A percentile compares a stretch with the other conserved stretches of the same genome.
These are phyloP conservation scores for Eucalyptus grandis DNA, from an alignment of 345 rosid genomes.

Conservation along the genomic window DNA sequence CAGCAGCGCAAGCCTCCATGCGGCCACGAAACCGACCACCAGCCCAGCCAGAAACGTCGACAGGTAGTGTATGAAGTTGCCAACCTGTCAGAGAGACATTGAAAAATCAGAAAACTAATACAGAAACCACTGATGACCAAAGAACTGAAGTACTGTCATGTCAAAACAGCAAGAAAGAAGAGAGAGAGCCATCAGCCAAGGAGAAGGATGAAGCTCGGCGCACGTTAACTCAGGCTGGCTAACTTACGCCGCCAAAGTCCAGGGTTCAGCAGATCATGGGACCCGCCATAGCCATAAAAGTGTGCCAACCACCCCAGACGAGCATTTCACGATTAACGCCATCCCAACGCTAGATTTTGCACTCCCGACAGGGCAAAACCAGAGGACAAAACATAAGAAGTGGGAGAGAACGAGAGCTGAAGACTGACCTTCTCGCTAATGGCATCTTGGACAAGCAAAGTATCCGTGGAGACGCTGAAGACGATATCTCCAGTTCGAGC, in stretches of 20 bases:
- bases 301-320: conserved; percentile 3
- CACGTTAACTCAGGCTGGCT: conserved; percentile 4
- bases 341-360: conserved; percentile 2
- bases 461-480: conserved; percentile 97
- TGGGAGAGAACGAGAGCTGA: neutral
- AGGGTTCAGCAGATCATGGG: conserved; percentile 8
- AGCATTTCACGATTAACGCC: neutral
- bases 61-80: conserved; percentile 90
- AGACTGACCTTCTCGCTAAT: conserved; percentile 83
- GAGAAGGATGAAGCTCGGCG: neutral
- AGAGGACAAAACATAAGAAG: neutral
- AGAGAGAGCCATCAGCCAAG: neutral
- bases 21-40: conserved; percentile 98
- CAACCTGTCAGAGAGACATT: conserved; percentile 54
- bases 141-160: neutral
- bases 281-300: conserved; percentile 19
- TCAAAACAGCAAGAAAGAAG: conserved; percentile 11
- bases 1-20: conserved; percentile 91
- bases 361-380: neutral
- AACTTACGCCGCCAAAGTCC: conserved; percentile 24
- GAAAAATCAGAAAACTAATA: neutral
- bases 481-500: conserved; percentile 98
- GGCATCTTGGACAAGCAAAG: conserved; percentile 99
- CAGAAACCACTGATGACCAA: neutral
- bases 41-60: conserved; percentile 97